Evolutionary conservation across 106 monocot genomes (phyloP).

Genomic region (Hemerocallis citrina): DNA sequence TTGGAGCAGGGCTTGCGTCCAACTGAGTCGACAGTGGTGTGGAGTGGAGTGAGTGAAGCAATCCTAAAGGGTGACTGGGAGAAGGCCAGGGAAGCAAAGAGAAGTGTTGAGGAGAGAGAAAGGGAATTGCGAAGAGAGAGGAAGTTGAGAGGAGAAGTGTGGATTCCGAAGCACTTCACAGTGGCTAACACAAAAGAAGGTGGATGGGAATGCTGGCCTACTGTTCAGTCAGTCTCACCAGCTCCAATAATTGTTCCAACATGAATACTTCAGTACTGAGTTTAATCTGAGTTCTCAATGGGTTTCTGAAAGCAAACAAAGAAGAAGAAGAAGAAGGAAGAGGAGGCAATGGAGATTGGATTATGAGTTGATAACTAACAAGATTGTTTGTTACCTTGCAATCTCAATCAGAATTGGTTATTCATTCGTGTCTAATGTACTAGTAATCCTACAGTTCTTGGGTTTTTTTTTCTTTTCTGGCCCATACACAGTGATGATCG

Average conservation of each 20-base stretch:
- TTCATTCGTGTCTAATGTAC: too few relatives aligned
- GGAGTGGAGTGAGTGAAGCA: slow-evolving; percentile 62
- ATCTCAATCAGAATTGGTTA: too few relatives aligned
- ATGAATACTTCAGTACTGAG: too few relatives aligned
- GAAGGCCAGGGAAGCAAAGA: slow-evolving; percentile 57
- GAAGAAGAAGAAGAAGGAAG: too few relatives aligned
- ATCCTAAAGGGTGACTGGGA: slow-evolving; percentile 80
- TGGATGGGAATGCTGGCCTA: slow-evolving; percentile 71
- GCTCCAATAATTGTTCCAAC: slow-evolving; percentile 52
- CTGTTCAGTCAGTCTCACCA: slow-evolving; percentile 35
- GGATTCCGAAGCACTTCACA: slow-evolving; percentile 72
- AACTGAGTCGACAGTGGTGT: slow-evolving; percentile 66
- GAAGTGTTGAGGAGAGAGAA: slow-evolving; percentile 54
- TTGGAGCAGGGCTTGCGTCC: slow-evolving; percentile 44
- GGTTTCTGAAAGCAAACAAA: too few relatives aligned
- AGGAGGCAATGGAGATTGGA: too few relatives aligned
- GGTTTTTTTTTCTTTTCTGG: too few relatives aligned
- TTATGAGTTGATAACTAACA: too few relatives aligned
- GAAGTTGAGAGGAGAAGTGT: slow-evolving; percentile 28
- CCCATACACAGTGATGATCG: too few relatives aligned
- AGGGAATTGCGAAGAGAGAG: slow-evolving; percentile 48
- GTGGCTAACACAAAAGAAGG: slow-evolving; percentile 47
- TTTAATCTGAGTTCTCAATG: too few relatives aligned
- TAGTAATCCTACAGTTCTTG: too few relatives aligned
- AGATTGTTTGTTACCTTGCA: too few relatives aligned